These are phyloP conservation scores for Dendrobium chrysotoxum DNA, from an alignment of 106 monocot genomes.

Conservation along the genomic window DNA sequence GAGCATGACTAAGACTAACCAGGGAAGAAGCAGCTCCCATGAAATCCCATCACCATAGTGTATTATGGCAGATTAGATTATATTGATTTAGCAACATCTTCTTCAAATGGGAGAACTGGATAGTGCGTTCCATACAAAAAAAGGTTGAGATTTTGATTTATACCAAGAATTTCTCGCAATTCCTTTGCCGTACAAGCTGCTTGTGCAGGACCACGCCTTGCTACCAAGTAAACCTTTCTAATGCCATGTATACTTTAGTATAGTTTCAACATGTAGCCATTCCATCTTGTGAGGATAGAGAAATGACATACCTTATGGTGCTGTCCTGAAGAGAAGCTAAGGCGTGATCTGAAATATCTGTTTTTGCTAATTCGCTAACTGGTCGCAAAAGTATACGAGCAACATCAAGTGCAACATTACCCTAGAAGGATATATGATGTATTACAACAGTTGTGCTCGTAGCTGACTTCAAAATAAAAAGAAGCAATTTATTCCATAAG, in stretches of 20 bases:
- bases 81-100: background rate
- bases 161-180: constrained; percentile 91
- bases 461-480: background rate
- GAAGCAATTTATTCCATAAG: background rate
- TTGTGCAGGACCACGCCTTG: constrained; percentile 92
- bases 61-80: background rate
- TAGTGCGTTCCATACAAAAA: background rate
- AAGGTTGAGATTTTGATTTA: background rate
- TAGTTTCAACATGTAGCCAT: background rate
- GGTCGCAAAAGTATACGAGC: constrained; percentile 89
- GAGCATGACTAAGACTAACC: background rate
- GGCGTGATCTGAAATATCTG: constrained; percentile 88
- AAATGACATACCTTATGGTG: constrained; percentile 62
- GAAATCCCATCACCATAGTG: background rate
- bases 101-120: background rate
- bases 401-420: constrained; percentile 98
- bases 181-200: constrained; percentile 98
- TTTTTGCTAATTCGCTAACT: constrained; percentile 51
- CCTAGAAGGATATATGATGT: constrained; percentile 35
- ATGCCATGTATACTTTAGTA: constrained; percentile 6
- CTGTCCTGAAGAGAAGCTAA: constrained; percentile 63
- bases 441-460: background rate
- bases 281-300: background rate
- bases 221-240: constrained; percentile 85
- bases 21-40: background rate